These are phyloP conservation scores for Fistulinella cinereoalba DNA, from an alignment of 1,284 basidiomycete genomes.

Conservation along the genomic window DNA sequence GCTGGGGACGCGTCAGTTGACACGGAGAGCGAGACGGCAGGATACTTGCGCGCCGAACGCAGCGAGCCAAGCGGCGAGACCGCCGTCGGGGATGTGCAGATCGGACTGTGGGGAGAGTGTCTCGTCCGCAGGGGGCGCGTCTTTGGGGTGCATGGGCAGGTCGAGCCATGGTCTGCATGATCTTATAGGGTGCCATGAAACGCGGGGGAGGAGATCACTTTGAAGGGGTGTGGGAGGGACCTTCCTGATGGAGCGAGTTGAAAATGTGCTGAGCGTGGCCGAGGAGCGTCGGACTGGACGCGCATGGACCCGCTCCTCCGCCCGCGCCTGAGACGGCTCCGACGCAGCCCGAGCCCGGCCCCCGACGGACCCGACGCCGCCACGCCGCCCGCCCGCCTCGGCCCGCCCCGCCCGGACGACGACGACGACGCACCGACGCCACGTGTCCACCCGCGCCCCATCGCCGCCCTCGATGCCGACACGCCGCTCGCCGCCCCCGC, in stretches of 20 bases:
- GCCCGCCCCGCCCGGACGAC: constrained; percentile 27
- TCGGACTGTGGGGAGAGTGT: background rate
- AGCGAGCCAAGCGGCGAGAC: constrained; percentile 26
- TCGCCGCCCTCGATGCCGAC: constrained; percentile 25
- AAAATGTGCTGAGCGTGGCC: no score
- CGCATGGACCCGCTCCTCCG: constrained; percentile 14
- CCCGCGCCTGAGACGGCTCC: constrained; percentile 47
- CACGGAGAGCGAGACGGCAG: background rate
- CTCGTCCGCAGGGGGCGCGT: background rate
- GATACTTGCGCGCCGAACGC: constrained; percentile 26
- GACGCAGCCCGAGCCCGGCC: constrained; percentile 34
- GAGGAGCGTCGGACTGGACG: no score
- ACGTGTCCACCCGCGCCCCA: constrained; percentile 35
- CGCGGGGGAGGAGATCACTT: no score
- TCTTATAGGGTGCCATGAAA: no score
- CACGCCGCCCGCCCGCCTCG: constrained; percentile 40
- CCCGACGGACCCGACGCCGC: constrained; percentile 32
- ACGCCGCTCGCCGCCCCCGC: constrained; percentile 26
- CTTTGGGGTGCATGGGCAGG: background rate
- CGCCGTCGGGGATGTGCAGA: constrained; percentile 24
- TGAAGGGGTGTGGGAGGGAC: no score
- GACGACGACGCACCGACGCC: constrained; percentile 51
- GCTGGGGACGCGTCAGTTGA: constrained; percentile 12
- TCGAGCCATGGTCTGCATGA: no score
- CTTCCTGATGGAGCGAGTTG: no score